phyloP scores from a whole-genome alignment of 768 basidiomycete genomes.

The Suillus lakei region DNA sequence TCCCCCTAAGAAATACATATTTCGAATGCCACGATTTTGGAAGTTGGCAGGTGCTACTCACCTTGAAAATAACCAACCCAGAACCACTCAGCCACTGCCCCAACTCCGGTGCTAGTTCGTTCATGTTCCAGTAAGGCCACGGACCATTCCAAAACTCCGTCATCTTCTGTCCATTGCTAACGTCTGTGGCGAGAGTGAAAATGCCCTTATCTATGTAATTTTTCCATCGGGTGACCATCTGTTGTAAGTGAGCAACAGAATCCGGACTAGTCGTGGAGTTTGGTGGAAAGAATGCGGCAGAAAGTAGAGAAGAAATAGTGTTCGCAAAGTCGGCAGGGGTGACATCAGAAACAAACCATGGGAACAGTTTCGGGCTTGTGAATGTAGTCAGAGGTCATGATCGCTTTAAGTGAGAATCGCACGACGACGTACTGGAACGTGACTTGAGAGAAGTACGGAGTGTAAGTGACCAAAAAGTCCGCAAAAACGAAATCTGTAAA shows the following conservation, averaged over 20 bases:
- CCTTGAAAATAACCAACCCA: slow-evolving; percentile 86
- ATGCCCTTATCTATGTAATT: slow-evolving; percentile 67
- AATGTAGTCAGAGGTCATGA: slow-evolving; percentile 17
- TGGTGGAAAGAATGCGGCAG: slow-evolving; percentile 60
- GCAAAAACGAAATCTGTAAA: slow-evolving; percentile 94
- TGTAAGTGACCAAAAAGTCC: slow-evolving; percentile 90
- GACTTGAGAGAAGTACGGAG: slow-evolving; percentile 79
- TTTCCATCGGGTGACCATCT: slow-evolving; percentile 75
- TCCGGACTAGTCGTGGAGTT: slow-evolving; percentile 27
- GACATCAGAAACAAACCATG: slow-evolving; percentile 98
- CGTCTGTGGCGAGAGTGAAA: slow-evolving; percentile 63
- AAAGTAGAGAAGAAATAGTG: slow-evolving; percentile 60
- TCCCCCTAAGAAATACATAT: slow-evolving; percentile 61
- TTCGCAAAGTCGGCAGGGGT: slow-evolving; percentile 81
- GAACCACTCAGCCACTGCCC: slow-evolving; percentile 56
- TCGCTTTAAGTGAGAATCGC: not conserved
- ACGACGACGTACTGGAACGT: slow-evolving; percentile 82
- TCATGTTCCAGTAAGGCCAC: slow-evolving; percentile 79
- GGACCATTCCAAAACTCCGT: slow-evolving; percentile 75
- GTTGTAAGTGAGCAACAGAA: slow-evolving; percentile 48
- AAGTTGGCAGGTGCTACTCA: slow-evolving; percentile 27
- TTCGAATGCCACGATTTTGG: not conserved
- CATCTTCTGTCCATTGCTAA: slow-evolving; percentile 34
- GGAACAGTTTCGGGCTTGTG: slow-evolving; percentile 86
- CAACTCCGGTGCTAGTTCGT: slow-evolving; percentile 52